Evolutionary conservation across 805 yeast species (phyloP).

Genomic region (Yarrowia bubula): DNA sequence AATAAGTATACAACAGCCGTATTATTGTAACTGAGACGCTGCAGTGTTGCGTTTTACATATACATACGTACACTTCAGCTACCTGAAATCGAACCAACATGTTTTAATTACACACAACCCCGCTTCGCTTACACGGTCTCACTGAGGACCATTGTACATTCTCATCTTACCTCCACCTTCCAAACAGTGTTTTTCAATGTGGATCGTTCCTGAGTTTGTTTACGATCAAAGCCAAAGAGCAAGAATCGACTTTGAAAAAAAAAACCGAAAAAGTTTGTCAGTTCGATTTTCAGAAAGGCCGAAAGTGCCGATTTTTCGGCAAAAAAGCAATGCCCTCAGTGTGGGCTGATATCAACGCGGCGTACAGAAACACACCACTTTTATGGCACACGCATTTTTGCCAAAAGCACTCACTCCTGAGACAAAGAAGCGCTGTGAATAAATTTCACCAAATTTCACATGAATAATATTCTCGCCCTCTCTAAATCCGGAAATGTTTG

Average conservation of each 20-base stretch:
- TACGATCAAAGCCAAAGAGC: neutral
- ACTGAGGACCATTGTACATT: neutral
- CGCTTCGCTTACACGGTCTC: neutral
- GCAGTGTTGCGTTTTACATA: too few species aligned
- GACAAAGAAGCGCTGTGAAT: neutral
- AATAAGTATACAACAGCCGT: neutral
- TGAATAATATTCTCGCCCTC: too few species aligned
- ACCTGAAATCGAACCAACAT: too few species aligned
- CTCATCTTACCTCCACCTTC: neutral
- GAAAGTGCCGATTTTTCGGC: neutral
- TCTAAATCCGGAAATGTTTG: too few species aligned
- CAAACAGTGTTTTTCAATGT: neutral
- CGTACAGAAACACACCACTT: too few species aligned
- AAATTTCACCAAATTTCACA: too few species aligned
- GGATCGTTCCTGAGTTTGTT: constrained; percentile 21
- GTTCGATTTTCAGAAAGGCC: neutral
- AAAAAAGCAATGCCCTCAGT: too few species aligned
- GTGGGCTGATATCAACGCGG: too few species aligned
- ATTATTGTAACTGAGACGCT: neutral
- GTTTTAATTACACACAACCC: too few species aligned
- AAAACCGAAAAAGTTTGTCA: neutral
- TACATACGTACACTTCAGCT: too few species aligned
- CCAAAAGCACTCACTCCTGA: neutral
- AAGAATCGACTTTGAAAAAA: neutral
- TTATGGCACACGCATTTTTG: neutral